Base-by-base conservation (phyloP, 176 grass and related monocot species). In the Secale cereale region DNA sequence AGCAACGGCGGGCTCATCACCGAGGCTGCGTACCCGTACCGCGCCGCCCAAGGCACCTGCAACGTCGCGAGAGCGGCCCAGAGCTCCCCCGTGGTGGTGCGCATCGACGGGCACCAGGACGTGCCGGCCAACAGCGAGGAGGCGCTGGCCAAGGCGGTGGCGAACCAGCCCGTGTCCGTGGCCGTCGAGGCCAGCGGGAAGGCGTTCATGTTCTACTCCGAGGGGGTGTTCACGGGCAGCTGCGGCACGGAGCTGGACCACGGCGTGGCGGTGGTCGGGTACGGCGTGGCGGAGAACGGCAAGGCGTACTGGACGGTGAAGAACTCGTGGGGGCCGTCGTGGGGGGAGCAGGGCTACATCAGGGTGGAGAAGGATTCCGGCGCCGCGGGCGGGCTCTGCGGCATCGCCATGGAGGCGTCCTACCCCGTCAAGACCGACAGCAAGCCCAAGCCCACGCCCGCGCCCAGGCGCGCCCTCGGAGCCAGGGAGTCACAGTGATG, bases 401-500 rank as follows among this genome's bases (percentile, higher is more conserved):
- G 94, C 45, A 97, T 97, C 78, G 94, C 90, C 83, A 94, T 94
- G 90, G 90, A 97, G 37, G 83, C 92, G 3, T 97, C 94, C 41
- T 97, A 84, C 35, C 92, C 92, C 30, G 12, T 94, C 84, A 97
- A 94, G 85, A 89, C 60, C 54, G 89, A 89, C 11, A 89, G 80
- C 64, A 93, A 93, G 32, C 93, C 81, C 25, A 30, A 29, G 33
- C 93, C 81, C 25, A 30, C 11, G 28, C 86, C 63, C 79, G 83
- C 46, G 74, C 41, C 89, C 40, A 87, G 65, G 56, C 81, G 68
- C 68, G 52, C 50, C n/a, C 57, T 73, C 6, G 43, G 71, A 17
- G 10, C 46, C 68, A 76, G 54, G 28, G 46, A 80, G 15, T 68
- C 75, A 37, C 68, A 60, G 36, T 80, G 74, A 88, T 80, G 59